Percentiles rank a stretch among this genome's conserved stretches.
Evolutionary conservation across 441 rosid genomes (phyloP).

Genomic region (Melastoma candidum): DNA sequence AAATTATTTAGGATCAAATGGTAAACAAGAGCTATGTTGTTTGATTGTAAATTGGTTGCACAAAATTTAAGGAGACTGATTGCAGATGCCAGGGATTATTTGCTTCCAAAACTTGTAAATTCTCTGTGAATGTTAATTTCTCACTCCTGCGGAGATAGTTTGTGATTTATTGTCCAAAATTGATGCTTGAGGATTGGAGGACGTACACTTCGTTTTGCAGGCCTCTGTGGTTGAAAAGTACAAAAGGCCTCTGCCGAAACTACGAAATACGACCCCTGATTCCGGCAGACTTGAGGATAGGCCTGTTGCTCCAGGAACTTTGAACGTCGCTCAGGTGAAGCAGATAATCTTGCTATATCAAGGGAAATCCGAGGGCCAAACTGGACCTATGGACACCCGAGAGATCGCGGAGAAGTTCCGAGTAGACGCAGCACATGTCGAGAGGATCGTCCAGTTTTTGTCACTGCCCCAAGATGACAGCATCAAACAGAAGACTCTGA

Average conservation of each 20-base stretch:
- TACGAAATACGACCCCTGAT: conserved; percentile 54
- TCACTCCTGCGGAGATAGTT: no score
- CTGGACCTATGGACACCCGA: conserved; percentile 44
- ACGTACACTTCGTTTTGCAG: conserved; percentile 24
- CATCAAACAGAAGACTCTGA: conserved; percentile 22
- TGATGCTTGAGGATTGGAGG: no score
- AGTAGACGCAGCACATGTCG: conserved; percentile 48
- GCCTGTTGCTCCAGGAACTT: conserved; percentile 55
- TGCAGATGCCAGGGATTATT: no score
- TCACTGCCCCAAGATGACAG: conserved; percentile 59
- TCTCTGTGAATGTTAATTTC: no score
- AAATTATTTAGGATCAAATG: no score
- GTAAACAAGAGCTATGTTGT: no score
- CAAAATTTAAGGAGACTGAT: no score
- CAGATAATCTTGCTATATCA: conserved; percentile 64
- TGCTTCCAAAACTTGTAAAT: no score
- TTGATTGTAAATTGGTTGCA: no score
- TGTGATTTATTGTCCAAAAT: no score
- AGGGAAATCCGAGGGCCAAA: conserved; percentile 72
- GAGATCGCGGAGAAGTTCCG: conserved; percentile 60
- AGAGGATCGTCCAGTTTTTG: conserved; percentile 42
- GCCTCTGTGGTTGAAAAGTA: conserved; percentile 55
- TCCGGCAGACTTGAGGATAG: conserved; percentile 57
- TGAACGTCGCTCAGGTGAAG: conserved; percentile 72
- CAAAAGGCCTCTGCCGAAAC: conserved; percentile 67